phyloP scores from a whole-genome alignment of 2,329 filamentous ascomycete genomes.

The Aspergillus transmontanensis region DNA sequence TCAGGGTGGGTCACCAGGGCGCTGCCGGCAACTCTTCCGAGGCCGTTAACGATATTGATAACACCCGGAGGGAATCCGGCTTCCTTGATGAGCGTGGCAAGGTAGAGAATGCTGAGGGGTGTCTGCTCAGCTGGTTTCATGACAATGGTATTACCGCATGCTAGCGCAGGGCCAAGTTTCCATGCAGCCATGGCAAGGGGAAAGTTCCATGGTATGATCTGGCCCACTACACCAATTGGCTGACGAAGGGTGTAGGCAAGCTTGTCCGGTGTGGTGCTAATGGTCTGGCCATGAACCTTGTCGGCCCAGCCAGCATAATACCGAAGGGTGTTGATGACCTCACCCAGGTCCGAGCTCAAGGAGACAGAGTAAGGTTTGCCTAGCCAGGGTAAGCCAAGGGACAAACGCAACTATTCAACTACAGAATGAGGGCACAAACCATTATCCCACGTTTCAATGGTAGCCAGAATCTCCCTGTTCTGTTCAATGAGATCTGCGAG shows the following conservation, averaged over 20 bases:
- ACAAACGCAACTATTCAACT: background rate
- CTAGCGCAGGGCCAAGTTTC: slow-evolving; percentile 39
- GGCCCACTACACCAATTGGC: slow-evolving; percentile 78
- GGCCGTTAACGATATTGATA: slow-evolving; percentile 38
- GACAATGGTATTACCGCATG: slow-evolving; percentile 38
- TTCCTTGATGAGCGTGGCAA: slow-evolving; percentile 36
- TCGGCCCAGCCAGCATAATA: slow-evolving; percentile 92
- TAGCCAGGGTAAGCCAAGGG: slow-evolving; percentile 16
- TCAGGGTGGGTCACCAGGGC: slow-evolving; percentile 34
- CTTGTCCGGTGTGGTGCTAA: slow-evolving; percentile 60
- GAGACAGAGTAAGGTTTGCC: slow-evolving; percentile 49
- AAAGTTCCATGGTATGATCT: slow-evolving; percentile 91
- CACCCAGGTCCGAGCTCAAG: slow-evolving; percentile 68
- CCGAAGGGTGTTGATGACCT: slow-evolving; percentile 70
- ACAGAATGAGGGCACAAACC: slow-evolving; percentile 44
- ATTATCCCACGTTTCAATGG: slow-evolving; percentile 78
- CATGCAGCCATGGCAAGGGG: slow-evolving; percentile 73
- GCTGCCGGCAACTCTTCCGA: slow-evolving; percentile 34
- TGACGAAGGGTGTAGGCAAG: slow-evolving; percentile 84
- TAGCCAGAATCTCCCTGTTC: slow-evolving; percentile 64
- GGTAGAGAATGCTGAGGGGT: slow-evolving; percentile 36
- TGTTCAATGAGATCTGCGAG: slow-evolving; percentile 70
- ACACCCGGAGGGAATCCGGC: slow-evolving; percentile 40
- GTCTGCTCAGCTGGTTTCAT: slow-evolving; percentile 40
- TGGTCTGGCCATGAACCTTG: slow-evolving; percentile 86